phyloP scores from a whole-genome alignment of 2,329 filamentous ascomycete genomes.

The Xylariomycetidae sp. region DNA sequence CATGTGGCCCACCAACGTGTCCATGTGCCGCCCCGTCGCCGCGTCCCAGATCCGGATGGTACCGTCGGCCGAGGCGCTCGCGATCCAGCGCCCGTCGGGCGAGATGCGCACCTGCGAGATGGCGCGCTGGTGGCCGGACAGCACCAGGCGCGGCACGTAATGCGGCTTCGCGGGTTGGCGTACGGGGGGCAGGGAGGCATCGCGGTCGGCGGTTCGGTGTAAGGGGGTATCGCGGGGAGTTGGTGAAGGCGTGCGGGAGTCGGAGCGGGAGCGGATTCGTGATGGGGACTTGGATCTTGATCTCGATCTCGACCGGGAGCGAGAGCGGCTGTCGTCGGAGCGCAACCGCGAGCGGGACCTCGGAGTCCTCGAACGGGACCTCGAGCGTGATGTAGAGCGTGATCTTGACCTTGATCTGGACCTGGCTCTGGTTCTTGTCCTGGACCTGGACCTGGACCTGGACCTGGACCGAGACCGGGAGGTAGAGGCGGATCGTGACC shows the following conservation, averaged over 20 bases:
- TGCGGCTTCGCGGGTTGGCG: slow-evolving; percentile 52
- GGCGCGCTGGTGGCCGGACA: slow-evolving; percentile 72
- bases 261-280: slow-evolving; percentile 7
- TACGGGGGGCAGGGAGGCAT: slow-evolving; percentile 24
- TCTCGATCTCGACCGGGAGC: slow-evolving; percentile 14
- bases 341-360: slow-evolving; percentile 5
- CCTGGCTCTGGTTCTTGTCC: slow-evolving; percentile 5
- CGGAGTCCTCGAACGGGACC: slow-evolving; percentile 11
- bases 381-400: slow-evolving; percentile 8
- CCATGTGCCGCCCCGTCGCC: slow-evolving; percentile 67
- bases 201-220: slow-evolving; percentile 8
- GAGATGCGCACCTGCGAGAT: slow-evolving; percentile 87
- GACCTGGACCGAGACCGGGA: slow-evolving; percentile 21
- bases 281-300: slow-evolving; percentile 10
- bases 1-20: slow-evolving; percentile 88
- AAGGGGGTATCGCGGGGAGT: slow-evolving; percentile 15
- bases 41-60: slow-evolving; percentile 91
- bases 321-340: slow-evolving; percentile 6
- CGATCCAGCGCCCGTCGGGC: slow-evolving; percentile 83
- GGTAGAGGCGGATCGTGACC: too few species aligned
- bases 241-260: slow-evolving; percentile 14
- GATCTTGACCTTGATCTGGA: slow-evolving; percentile 11
- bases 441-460: slow-evolving; percentile 12
- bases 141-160: slow-evolving; percentile 63
- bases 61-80: slow-evolving; percentile 81